Evolutionary conservation across 352 stramenopile species (phyloP).

Genomic region (Phytopythium cucurbitacearum): DNA sequence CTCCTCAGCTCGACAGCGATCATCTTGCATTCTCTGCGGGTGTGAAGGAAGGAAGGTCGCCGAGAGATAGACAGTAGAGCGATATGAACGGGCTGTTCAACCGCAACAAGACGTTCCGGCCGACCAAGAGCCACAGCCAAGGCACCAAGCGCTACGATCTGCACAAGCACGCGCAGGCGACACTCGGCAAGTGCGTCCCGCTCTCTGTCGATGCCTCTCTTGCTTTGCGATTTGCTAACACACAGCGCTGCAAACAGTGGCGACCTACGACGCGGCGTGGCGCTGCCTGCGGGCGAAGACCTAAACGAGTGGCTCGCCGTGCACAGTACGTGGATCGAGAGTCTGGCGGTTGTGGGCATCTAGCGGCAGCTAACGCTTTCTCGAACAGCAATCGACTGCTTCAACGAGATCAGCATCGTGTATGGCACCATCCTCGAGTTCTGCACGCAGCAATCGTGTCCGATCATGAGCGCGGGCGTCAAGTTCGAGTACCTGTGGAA

Average conservation of each 20-base stretch:
- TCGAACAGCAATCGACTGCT: conserved; percentile 88
- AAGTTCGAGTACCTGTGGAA: conserved; percentile 92
- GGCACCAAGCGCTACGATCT: conserved; percentile 83
- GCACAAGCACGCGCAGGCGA: conserved; percentile 79
- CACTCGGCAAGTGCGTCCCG: conserved; percentile 64
- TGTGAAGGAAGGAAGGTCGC: too few relatives aligned
- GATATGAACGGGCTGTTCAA: conserved; percentile 71
- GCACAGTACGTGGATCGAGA: conserved; percentile 54
- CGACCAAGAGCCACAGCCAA: conserved; percentile 78
- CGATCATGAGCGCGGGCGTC: conserved; percentile 69
- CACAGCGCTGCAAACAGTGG: conserved; percentile 23
- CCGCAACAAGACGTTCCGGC: conserved; percentile 85
- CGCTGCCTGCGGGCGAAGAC: conserved; percentile 75
- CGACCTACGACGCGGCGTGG: conserved; percentile 59
- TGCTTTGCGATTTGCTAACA: not conserved
- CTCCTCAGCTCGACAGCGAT: too few relatives aligned
- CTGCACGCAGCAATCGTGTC: conserved; percentile 59
- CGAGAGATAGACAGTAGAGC: not conserved
- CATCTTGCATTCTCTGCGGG: too few relatives aligned
- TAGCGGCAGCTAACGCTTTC: not conserved
- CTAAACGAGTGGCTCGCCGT: conserved; percentile 91
- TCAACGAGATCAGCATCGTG: conserved; percentile 93
- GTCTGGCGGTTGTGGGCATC: not conserved
- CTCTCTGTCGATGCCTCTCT: not conserved
- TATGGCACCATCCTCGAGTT: conserved; percentile 89